Evolutionary conservation across 371 early-diverging fungal genomes (phyloP), one percentile per base, ranked within the genome.

Genomic region (Actinomortierella wolfii): DNA sequence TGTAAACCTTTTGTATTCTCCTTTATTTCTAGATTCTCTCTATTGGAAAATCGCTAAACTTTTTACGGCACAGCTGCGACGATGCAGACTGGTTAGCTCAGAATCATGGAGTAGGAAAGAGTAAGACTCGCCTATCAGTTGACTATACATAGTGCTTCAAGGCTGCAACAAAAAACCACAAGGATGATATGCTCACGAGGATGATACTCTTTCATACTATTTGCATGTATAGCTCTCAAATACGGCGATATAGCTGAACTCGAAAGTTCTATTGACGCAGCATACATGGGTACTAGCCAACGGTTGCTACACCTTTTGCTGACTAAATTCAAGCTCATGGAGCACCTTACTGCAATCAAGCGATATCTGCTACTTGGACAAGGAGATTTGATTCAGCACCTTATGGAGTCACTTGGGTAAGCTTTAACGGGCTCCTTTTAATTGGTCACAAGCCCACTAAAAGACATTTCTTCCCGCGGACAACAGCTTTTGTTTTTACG

Each of bases 1-100:
- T 23, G 4, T 55, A 4, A 3, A 2, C 25, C 50, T n/a, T 17
- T 51, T 45, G 15, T 14, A 44, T 21, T 2, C 14, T 51, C 46
- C 20, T 45, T 25, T n/a, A n/a, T n/a, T n/a, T n/a, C n/a, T 43
- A 89, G 90, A 95, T 95, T 39, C 92, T 89, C 57, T 82, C 91
- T 40, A 92, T 96, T 58, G 98, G 98, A 7, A 97, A 97, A 68
- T 92, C 94, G 7, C 79, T 98, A 42, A 94, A 95, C 64, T 98
- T 98, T 66, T 83, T 98, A 62, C 85, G 96, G 15, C 87, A 88
- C 65, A 89, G 87, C 46, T 96, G 97, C 74, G 83, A 86, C 55
- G 94, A 94, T 52, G 82, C 74, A 52, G 78, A 84, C 61, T 89
- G 88, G 89, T 76, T 88, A 2, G 47, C 62, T 4, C 62, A 73